Base-by-base conservation (phyloP, 495 filamentous ascomycete species). In the Chaetomium fimeti region DNA sequence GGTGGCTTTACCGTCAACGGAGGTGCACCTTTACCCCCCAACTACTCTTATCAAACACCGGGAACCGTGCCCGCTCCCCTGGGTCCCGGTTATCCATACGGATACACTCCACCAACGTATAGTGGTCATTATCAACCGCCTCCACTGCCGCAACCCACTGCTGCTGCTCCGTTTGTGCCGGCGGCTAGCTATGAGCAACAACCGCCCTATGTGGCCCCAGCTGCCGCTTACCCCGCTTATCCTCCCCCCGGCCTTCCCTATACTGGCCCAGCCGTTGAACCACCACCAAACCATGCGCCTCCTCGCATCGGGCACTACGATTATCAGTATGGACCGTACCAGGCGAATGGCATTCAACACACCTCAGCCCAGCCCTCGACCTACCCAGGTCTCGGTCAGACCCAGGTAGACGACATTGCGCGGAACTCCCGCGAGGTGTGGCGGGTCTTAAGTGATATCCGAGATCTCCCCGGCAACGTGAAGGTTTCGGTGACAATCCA, bases 401-500 rank as follows among this genome's bases (percentile, higher is more conserved):
- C 74, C 48, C 81, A 85, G 70, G 77, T 88, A n/a, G 83, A 87
- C 58, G 79, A 82, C 36, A 69, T 91, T 53, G 83, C 85, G 7
- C 75, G 77, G 25, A 82, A 78, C 61, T 83, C 87, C 25, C 81
- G 83, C 28, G 84, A 87, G 36, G 68, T 89, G 27, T 92, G 89
- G 87, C 80, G 82, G 55, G 71, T 76, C 13, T 82, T 86, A 29
- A 81, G 79, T 36, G 79, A 80, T 5, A 77, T 90, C 64, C 86
- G 85, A 66, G 85, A 89, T 38, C 72, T 91, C 11, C 85, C 84
- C 11, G 80, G 82, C 28, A 83, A 82, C 66, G 79, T 89, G 55
- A 81, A 85, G 55, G 79, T 91, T 9, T 84, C 84, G 63, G 84
- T 84, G 56, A 78, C 87, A 9, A 82, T 93, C 60, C 81, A 88